Evolutionary conservation across 2,329 filamentous ascomycete species (phyloP), one percentile per base, ranked within the genome.

Genomic region (Lithohypha guttulata): DNA sequence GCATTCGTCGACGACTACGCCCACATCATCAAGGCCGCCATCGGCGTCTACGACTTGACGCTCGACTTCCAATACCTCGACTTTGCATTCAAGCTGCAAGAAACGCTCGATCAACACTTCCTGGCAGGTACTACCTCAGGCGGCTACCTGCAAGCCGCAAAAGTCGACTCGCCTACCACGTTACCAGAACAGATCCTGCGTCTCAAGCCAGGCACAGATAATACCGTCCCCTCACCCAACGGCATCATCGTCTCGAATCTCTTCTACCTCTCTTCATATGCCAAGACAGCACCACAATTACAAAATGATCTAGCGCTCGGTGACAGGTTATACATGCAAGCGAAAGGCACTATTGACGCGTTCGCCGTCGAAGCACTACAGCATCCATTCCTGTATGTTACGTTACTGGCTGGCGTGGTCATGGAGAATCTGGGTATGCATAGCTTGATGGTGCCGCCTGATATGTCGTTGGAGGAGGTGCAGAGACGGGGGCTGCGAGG

Each of bases 1-100:
- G 75, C 77, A 20, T 93, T 96, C 59, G 84, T 89, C 1, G 91
- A 96, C 52, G 91, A 98, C 62, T 96, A 96, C 55, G 85, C 89
- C 2, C 94, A 89, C 58, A 59, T 96, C 27, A 82, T 86, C 34
- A 75, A 80, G 34, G 89, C 86, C 0, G 67, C 95, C 1, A 65
- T 96, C 41, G 80, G 87, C 50, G 71, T 96, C 19, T 93, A 93
- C 55, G 79, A 89, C 57, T 74, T 80, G 1, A 94, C 84, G 0
- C 80, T 81, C 45, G 78, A 94, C 41, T 77, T 81, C 48, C 63
- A 65, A 29, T 84, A 82, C 63, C 67, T 95, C 3, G 66, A 79
- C 44, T 93, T 89, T 68, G 89, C 89, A 1, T 80, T 89, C 52
- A 69, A 73, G 15, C 64, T 98, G 11, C 89, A 96, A 62, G 68